Percentiles rank a stretch among this genome's conserved stretches.
phyloP scores from a whole-genome alignment of 225 moss, liverwort and hornwort species.

The Sphagnum tenellum region DNA sequence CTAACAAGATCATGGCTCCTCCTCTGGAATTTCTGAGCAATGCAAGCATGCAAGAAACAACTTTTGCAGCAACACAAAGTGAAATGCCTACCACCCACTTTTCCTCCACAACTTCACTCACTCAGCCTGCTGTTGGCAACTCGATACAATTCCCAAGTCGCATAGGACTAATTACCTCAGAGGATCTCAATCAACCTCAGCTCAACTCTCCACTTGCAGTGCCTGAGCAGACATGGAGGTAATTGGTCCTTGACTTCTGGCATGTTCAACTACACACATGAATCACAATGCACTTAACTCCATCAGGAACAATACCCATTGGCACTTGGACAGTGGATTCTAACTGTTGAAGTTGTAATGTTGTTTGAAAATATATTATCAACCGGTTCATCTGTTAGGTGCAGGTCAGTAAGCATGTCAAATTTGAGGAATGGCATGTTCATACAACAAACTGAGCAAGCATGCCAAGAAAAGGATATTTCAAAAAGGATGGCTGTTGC shows the following conservation, averaged over 20 bases:
- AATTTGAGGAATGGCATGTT: slow-evolving; percentile 13
- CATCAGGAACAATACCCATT: too few relatives aligned
- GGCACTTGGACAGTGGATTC: too few relatives aligned
- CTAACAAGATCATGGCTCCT: slow-evolving; percentile 14
- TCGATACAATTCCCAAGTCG: background rate
- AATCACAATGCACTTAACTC: too few relatives aligned
- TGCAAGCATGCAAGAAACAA: too few relatives aligned
- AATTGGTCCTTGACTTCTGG: background rate
- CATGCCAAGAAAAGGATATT: slow-evolving; percentile 6
- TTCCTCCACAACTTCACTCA: too few relatives aligned
- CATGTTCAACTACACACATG: too few relatives aligned
- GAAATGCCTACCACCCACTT: too few relatives aligned
- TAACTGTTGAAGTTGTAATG: too few relatives aligned
- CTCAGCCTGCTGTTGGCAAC: too few relatives aligned
- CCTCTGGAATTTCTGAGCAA: background rate
- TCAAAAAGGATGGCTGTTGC: background rate
- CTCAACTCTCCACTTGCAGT: background rate
- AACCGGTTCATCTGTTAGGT: background rate
- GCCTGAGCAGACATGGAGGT: slow-evolving; percentile 3
- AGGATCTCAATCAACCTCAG: background rate
- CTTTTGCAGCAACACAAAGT: too few relatives aligned
- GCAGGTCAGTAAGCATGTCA: slow-evolving; percentile 11
- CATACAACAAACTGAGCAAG: slow-evolving; percentile 5
- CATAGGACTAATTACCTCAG: background rate
- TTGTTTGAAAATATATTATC: too few relatives aligned